Conservation (phyloP, 257 asterid genomes). For the Petunia secreta region DNA sequence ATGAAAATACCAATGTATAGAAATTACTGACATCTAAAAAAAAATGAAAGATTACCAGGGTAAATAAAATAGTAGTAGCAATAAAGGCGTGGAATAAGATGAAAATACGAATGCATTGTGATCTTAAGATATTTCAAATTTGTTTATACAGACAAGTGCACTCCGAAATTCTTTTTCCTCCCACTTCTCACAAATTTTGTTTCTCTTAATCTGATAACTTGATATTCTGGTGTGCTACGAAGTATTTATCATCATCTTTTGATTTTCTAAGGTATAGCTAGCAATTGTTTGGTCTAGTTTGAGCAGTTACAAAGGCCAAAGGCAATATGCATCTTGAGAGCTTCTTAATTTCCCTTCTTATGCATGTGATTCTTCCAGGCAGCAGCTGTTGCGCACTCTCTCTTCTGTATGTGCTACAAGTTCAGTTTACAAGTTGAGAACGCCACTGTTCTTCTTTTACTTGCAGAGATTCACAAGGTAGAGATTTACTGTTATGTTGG, state of each 20-base stretch:
- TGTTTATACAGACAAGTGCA: conserved; percentile 13
- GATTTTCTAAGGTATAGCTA: not conserved
- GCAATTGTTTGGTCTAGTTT: conserved; percentile 15
- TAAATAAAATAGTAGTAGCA: too few species aligned
- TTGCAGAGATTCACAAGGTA: conserved; percentile 99
- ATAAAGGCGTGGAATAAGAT: too few species aligned
- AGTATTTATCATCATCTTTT: conserved; percentile 17
- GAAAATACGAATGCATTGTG: too few species aligned
- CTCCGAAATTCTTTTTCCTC: not conserved
- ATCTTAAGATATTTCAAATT: not conserved
- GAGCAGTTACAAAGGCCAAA: conserved; percentile 1
- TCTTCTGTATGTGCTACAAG: conserved; percentile 78
- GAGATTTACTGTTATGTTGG: not conserved
- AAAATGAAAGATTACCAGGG: too few species aligned
- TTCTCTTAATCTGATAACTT: conserved; percentile 12
- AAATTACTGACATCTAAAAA: too few species aligned
- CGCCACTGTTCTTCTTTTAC: conserved; percentile 88
- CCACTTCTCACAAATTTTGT: conserved; percentile 20
- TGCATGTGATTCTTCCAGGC: conserved; percentile 63
- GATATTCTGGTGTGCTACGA: conserved; percentile 7
- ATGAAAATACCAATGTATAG: too few species aligned
- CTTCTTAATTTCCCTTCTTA: conserved; percentile 30
- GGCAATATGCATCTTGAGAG: conserved; percentile 4
- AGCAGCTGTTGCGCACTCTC: conserved; percentile 80
- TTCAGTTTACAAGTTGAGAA: conserved; percentile 88